Conservation (phyloP, 2,329 filamentous ascomycete genomes). For the Thermomyces lanuginosus region DNA sequence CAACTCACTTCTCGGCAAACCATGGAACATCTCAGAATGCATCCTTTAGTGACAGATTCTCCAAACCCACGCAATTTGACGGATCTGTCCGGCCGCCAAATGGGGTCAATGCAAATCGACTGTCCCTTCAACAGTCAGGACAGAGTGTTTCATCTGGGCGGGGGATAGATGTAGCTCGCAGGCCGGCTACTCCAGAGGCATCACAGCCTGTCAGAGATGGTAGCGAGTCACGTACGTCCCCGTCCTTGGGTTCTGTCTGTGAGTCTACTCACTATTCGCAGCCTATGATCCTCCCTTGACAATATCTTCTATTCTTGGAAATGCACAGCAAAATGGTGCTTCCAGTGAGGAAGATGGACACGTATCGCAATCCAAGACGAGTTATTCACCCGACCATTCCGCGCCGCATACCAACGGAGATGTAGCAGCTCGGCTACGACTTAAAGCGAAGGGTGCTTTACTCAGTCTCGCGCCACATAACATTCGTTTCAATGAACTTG, state of each 20-base stretch:
- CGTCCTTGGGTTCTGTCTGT: no score
- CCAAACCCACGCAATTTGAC: no score
- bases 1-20: no score
- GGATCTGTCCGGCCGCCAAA: no score
- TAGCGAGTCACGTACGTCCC: slow-evolving; percentile 20
- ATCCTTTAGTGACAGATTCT: no score
- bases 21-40: no score
- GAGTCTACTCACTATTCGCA: slow-evolving; percentile 12
- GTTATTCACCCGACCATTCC: no score
- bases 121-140: background rate
- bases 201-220: slow-evolving; percentile 12
- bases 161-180: background rate
- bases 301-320: slow-evolving; percentile 10
- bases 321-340: slow-evolving; percentile 6
- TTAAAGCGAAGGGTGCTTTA: slow-evolving; percentile 48
- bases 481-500: slow-evolving; percentile 56
- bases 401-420: slow-evolving; percentile 9
- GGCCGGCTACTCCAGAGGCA: slow-evolving; percentile 8
- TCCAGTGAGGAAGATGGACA: slow-evolving; percentile 1
- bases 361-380: no score
- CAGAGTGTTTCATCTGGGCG: background rate
- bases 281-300: slow-evolving; percentile 21
- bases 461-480: slow-evolving; percentile 46
- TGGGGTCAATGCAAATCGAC: no score
- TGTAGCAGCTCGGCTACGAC: slow-evolving; percentile 23